These are phyloP conservation scores for Voacanga thouarsii DNA, from an alignment of 257 asterid species.

Conservation along the genomic window DNA sequence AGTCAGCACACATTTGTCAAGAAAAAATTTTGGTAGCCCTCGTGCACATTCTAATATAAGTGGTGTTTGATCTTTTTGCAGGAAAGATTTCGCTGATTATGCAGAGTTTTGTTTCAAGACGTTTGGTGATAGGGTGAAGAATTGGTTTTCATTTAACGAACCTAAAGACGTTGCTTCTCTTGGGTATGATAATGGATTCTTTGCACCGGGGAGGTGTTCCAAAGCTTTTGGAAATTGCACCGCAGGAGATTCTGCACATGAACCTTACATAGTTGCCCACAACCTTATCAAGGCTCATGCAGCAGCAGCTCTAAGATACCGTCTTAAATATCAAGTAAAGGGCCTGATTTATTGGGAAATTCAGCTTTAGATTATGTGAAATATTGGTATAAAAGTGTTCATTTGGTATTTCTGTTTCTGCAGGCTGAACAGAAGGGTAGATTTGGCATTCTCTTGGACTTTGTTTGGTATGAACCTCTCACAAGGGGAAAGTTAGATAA, in stretches of 20 bases:
- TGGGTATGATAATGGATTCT: slow-evolving; percentile 73
- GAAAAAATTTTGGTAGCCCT: neutral
- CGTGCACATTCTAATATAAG: neutral
- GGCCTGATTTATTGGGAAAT: neutral
- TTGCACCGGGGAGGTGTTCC: slow-evolving; percentile 90
- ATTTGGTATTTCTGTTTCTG: neutral
- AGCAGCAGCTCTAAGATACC: slow-evolving; percentile 68
- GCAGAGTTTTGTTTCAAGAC: slow-evolving; percentile 88
- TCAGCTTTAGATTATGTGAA: neutral
- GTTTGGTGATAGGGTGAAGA: slow-evolving; percentile 86
- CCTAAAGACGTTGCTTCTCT: slow-evolving; percentile 77
- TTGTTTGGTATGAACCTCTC: slow-evolving; percentile 82
- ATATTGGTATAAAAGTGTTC: neutral
- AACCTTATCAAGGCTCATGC: slow-evolving; percentile 71
- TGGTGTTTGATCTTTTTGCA: slow-evolving; percentile 26
- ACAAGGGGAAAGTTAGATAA: slow-evolving; percentile 54
- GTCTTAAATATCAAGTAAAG: slow-evolving; percentile 58
- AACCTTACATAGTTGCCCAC: slow-evolving; percentile 85
- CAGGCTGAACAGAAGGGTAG: slow-evolving; percentile 72
- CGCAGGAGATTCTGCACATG: slow-evolving; percentile 69
- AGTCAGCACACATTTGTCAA: slow-evolving; percentile 17
- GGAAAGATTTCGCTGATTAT: slow-evolving; percentile 84
- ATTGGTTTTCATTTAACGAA: slow-evolving; percentile 90
- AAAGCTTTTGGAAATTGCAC: slow-evolving; percentile 74
- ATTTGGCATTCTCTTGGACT: slow-evolving; percentile 81